Conservation (phyloP, 2,329 filamentous ascomycete species). For the Colletotrichum acutatum region DNA sequence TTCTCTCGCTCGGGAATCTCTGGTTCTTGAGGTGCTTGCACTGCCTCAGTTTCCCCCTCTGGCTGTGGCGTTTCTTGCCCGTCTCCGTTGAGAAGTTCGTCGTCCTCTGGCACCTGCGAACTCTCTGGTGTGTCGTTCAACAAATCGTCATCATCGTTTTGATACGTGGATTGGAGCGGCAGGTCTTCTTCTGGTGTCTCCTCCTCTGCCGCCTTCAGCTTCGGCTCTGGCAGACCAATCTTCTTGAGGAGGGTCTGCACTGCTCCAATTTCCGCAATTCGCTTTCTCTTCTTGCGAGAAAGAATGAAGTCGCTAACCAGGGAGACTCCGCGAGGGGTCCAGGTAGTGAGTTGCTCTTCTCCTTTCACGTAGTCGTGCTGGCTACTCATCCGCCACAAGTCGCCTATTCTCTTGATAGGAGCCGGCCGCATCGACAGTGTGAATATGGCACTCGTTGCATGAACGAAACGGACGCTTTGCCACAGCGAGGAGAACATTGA, state of each 20-base stretch:
- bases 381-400: conserved; percentile 96
- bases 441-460: conserved; percentile 88
- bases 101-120: conserved; percentile 54
- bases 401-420: conserved; percentile 89
- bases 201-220: conserved; percentile 44
- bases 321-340: conserved; percentile 90
- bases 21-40: conserved; percentile 40
- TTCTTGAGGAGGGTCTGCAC: conserved; percentile 74
- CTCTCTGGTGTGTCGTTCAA: conserved; percentile 67
- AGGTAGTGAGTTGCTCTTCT: conserved; percentile 85
- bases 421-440: conserved; percentile 87
- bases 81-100: conserved; percentile 40
- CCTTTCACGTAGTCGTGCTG: conserved; percentile 96
- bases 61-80: conserved; percentile 38
- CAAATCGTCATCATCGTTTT: conserved; percentile 66
- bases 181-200: conserved; percentile 50
- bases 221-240: conserved; percentile 61
- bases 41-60: conserved; percentile 39
- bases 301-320: conserved; percentile 88
- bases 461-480: conserved; percentile 86
- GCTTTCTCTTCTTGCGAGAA: conserved; percentile 77
- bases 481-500: conserved; percentile 90
- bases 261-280: conserved; percentile 83
- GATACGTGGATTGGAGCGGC: conserved; percentile 50
- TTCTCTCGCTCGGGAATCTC: conserved; percentile 58